Evolutionary conservation across 495 filamentous ascomycete species (phyloP), one percentile per base, ranked within the genome.

Genomic region (Penicillium bialowiezense): DNA sequence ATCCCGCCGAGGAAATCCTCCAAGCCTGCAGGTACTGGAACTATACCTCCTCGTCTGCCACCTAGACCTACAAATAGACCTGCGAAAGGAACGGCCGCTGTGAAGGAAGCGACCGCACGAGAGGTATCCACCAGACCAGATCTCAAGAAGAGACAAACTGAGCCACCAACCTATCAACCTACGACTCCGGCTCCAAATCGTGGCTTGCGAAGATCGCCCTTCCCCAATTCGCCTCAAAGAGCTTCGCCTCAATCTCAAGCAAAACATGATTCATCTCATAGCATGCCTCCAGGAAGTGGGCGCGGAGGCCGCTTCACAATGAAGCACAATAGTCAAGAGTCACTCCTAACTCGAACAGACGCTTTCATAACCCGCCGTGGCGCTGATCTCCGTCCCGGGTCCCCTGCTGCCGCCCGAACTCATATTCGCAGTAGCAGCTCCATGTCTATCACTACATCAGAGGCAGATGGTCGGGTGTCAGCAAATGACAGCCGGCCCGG

Each of bases 261-360:
- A 20, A 53, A 53, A 34, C 50, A 54, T 33, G 24, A 35, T 9
- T 58, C 60, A 26, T 50, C 60, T 23, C 67, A 52, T 48, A 63
- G 50, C 26, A 18, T 35, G 12, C 39, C 35, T 19, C 71, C 44
- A 31, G 42, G 51, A 21, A 54, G 32, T 7, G 59, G 50, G 15
- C 59, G 68, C 21, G 46, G 74, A 5, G 77, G 74, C 3, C 74
- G 72, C 51, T 78, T 76, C 26, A 67, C 81, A 2, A 60, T 81
- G 8, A 72, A 76, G 24, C 78, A 83, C 37, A 72, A 67, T 23
- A 75, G 75, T 13, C 70, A 78, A 20, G 80, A 82, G 35, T 84
- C 82, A 0, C 62, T 80, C 10, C 62, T 84, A 5, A 78, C 81
- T 5, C 73, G 82, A 41, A 81, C 80, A 0, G 83, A 86, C 58